Evolutionary conservation across 345 rosid species (phyloP).

Genomic region (Citrus australasica): DNA sequence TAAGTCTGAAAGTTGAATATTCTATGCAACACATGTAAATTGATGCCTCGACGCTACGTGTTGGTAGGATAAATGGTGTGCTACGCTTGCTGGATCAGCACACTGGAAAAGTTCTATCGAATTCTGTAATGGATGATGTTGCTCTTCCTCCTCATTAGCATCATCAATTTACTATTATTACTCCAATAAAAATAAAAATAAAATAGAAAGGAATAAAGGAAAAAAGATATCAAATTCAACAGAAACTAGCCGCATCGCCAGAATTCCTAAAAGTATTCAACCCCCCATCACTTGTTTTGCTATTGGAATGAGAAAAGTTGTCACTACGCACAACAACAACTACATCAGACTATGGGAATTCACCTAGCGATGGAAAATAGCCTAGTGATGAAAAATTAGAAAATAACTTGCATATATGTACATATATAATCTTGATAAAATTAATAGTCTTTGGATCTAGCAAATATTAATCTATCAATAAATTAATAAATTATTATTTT

Average conservation of each 20-base stretch:
- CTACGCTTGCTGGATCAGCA: conserved; percentile 65
- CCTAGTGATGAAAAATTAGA: not conserved
- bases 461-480: too few species aligned
- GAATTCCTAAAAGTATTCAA: conserved; percentile 44
- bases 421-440: too few species aligned
- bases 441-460: too few species aligned
- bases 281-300: conserved; percentile 72
- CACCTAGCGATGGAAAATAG: not conserved
- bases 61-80: conserved; percentile 85
- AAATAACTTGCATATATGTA: too few species aligned
- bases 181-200: conserved; percentile 14
- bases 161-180: not conserved
- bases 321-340: conserved; percentile 59
- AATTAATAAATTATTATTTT: too few species aligned
- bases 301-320: conserved; percentile 78
- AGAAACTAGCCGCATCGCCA: conserved; percentile 33
- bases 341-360: conserved; percentile 68
- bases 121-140: conserved; percentile 38
- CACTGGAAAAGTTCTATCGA: conserved; percentile 50
- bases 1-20: conserved; percentile 71
- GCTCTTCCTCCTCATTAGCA: not conserved
- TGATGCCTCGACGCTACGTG: conserved; percentile 49
- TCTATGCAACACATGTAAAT: conserved; percentile 49
- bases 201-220: conserved; percentile 42
- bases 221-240: conserved; percentile 24